Evolutionary conservation across 2,329 filamentous ascomycete species (phyloP).

Genomic region (Beauveria bassiana): DNA sequence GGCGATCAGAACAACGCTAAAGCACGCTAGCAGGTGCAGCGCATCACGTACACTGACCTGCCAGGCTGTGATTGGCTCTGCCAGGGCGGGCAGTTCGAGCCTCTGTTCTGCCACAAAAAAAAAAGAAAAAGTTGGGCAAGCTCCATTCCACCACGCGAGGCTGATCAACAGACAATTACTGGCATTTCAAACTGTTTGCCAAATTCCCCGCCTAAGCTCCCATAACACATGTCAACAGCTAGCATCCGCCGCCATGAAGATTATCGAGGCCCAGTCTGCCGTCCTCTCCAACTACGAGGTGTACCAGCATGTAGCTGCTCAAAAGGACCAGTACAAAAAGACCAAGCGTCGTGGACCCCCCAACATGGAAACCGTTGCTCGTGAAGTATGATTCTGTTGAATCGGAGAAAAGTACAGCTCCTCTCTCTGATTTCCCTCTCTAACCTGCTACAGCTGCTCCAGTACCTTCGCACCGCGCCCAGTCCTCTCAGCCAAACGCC

Average conservation of each 20-base stretch:
- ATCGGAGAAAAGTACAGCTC: background rate
- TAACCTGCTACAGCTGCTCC: conserved; percentile 40
- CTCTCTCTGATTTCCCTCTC: background rate
- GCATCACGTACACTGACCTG: background rate
- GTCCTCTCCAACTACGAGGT: conserved; percentile 69
- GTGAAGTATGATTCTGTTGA: conserved; percentile 43
- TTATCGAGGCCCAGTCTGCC: conserved; percentile 63
- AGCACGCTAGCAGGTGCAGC: background rate
- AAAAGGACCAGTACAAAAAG: conserved; percentile 43
- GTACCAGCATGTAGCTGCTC: conserved; percentile 54
- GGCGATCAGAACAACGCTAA: background rate
- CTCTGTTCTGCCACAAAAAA: background rate
- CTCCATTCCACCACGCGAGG: background rate
- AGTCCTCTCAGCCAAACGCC: conserved; percentile 49
- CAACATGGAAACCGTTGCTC: conserved; percentile 54
- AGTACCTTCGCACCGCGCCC: conserved; percentile 49
- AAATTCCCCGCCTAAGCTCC: too few relatives aligned
- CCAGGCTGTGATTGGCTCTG: background rate
- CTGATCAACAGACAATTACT: background rate
- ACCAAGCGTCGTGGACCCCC: conserved; percentile 44
- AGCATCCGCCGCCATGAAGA: conserved; percentile 45
- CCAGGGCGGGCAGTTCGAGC: background rate
- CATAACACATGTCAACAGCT: too few relatives aligned
- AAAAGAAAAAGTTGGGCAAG: conserved; percentile 5
- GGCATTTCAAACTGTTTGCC: background rate